Evolutionary conservation across 352 stramenopile genomes (phyloP), one percentile per base, ranked within the genome.

Genomic region (Globisporangium polare): DNA sequence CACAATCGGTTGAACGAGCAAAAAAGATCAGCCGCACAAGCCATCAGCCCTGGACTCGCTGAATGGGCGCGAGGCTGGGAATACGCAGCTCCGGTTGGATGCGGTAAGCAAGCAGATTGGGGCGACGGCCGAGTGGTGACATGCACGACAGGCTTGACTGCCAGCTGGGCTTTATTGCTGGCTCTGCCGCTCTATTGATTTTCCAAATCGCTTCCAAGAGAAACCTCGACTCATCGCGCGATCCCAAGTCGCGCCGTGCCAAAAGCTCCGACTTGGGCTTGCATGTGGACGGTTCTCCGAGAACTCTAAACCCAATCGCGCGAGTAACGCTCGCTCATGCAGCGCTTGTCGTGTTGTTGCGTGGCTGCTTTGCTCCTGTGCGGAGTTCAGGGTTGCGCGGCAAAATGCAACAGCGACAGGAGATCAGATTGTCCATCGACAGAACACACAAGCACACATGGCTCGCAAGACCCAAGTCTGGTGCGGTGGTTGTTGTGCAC

Each of bases 21-120:
- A 41, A 13, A 39, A 53, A 39, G 15, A 54, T 41, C 43, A 42
- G 12, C 7, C 37, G 4, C 13, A 13, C 33, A 22, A 22, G 47
- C 17, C 17, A 41, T 24, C 18, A 12, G 13, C 29, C 29, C 0
- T 22, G 13, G 20, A 18, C n/a, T 54, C 17, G 41, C 41, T 55
- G 50, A 55, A 55, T 55, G 50, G 13, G n/a, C 15, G 12, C 18
- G 50, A 43, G 50, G 8, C 9, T 43, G 50, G 41, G 29, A 56
- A 56, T 56, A 56, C 50, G 29, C 29, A 56, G 50, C 50, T 6
- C 10, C 15, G 27, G 7, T 27, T 26, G 29, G n/a, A 37, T 55
- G 27, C 26, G 49, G 27, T 54, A 54, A 54, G 27, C 49, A 54
- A 35, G 5, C 26, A 35, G 8, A 5, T 37, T 51, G 24, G 24